A percentile compares a stretch with the other conserved stretches of the same genome.
Conservation (phyloP, 2,329 filamentous ascomycete genomes). For the Venturia oleaginea region DNA sequence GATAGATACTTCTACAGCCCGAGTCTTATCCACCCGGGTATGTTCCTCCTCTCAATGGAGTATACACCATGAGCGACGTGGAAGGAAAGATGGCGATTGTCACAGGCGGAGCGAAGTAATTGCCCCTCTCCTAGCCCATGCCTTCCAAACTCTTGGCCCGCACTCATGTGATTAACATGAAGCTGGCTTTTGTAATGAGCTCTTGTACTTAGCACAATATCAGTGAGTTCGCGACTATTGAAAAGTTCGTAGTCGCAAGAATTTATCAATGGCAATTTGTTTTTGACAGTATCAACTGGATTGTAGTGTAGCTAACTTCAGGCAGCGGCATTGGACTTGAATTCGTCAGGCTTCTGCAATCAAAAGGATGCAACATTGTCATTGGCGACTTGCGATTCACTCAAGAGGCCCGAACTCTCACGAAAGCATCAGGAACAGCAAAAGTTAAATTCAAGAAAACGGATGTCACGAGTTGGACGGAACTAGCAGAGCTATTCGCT, state of each 20-base stretch:
- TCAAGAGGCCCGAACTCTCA: conserved; percentile 35
- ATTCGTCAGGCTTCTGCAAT: conserved; percentile 38
- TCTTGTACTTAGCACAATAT: too few species aligned
- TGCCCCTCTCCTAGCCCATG: too few species aligned
- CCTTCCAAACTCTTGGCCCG: too few species aligned
- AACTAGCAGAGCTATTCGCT: conserved; percentile 27
- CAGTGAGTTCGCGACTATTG: too few species aligned
- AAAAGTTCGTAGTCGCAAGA: too few species aligned
- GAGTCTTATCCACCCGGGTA: neutral
- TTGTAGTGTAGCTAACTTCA: too few species aligned
- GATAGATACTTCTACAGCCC: neutral
- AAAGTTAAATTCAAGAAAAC: conserved; percentile 36
- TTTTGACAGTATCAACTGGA: too few species aligned
- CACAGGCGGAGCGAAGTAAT: conserved; percentile 22
- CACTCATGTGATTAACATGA: too few species aligned
- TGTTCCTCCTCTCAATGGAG: neutral
- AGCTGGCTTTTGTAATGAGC: too few species aligned
- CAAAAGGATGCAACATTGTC: conserved; percentile 37
- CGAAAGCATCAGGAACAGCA: conserved; percentile 22
- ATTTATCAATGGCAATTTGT: too few species aligned
- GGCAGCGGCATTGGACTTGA: conserved; percentile 37
- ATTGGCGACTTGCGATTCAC: conserved; percentile 39
- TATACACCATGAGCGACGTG: neutral
- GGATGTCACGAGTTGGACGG: conserved; percentile 30
- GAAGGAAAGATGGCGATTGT: conserved; percentile 22